Evolutionary conservation across 2,329 filamentous ascomycete species (phyloP).

Genomic region (Beauveria sp.): DNA sequence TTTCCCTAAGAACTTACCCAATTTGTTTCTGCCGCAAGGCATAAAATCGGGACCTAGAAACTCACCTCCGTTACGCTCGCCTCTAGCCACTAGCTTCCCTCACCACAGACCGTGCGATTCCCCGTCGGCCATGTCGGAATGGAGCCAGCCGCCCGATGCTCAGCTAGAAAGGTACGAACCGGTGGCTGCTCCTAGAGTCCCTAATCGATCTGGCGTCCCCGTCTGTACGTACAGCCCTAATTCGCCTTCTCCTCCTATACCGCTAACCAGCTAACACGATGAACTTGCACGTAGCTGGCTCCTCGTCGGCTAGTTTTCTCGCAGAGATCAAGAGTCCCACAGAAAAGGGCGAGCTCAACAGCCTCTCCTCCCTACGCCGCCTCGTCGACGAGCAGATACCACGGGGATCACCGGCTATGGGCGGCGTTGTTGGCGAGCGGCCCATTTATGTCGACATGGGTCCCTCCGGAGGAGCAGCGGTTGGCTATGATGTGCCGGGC

Average conservation of each 20-base stretch:
- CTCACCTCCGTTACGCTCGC: not conserved
- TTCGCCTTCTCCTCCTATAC: not conserved
- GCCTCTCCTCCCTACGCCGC: not conserved
- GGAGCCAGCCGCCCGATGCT: not conserved
- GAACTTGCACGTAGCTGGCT: constrained; percentile 45
- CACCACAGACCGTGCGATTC: not conserved
- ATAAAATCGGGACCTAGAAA: not conserved
- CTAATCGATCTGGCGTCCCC: not conserved
- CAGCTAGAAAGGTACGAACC: not conserved
- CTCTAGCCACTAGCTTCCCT: not conserved
- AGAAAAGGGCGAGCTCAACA: not conserved
- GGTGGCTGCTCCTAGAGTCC: not conserved
- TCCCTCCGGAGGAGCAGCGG: not conserved
- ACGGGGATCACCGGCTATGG: not conserved
- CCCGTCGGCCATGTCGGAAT: not conserved
- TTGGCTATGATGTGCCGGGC: not conserved
- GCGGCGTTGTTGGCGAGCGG: not conserved
- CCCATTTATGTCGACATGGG: too few species aligned
- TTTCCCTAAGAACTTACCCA: not conserved
- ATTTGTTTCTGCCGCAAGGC: not conserved
- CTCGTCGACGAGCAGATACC: not conserved
- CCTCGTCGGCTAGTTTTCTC: constrained; percentile 53
- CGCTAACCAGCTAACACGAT: not conserved
- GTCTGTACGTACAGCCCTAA: not conserved
- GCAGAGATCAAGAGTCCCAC: constrained; percentile 46